Evolutionary conservation across 805 yeast genomes (phyloP), one percentile per base, ranked within the genome.

Genomic region (Cyberlindnera maritima): DNA sequence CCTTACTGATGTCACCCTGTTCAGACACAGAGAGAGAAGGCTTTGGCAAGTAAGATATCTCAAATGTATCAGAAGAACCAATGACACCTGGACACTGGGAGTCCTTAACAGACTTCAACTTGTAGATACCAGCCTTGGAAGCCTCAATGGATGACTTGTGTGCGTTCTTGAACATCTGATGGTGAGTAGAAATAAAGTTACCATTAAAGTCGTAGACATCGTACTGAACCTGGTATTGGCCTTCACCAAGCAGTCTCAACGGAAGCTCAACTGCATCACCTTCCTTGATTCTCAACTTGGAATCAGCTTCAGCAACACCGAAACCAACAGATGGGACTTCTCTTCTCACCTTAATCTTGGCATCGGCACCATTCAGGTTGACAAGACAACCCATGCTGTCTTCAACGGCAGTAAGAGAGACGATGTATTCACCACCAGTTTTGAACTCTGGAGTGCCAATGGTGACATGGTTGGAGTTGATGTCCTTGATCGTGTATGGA

Each of bases 301-400:
- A 57, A 3, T 71, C 67, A n/a, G 70, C 70, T 18, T 67, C 66
- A 6, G 55, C 46, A 3, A 71, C 61, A 39, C 69, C 67, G 54
- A 81, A 78, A 1, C 68, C 68, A 5, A 76, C 81, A 4, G 69
- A 63, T 19, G 98, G 96, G 2, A 83, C 67, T 46, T 83, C 88
- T 42, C 80, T 70, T 56, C 91, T 78, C 1, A 90, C 90, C 26
- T 74, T 71, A n/a, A 94, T 70, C 21, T 67, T 74, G 14, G 81
- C 80, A 52, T 86, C 91, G 19, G 77, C 76, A 17, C 77, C 80
- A 39, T 80, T 76, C 47, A 87, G 67, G 12, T 79, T 80, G n/a
- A 88, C 92, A 18, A 76, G 73, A 67, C 99, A 94, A 1, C 83
- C 81, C 11, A 86, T 78, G n/a, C 79, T 74, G 62, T 94, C 99